A percentile compares a stretch with the other conserved stretches of the same genome.
Conservation (phyloP, 768 basidiomycete genomes). For the Amanita inopinata region DNA sequence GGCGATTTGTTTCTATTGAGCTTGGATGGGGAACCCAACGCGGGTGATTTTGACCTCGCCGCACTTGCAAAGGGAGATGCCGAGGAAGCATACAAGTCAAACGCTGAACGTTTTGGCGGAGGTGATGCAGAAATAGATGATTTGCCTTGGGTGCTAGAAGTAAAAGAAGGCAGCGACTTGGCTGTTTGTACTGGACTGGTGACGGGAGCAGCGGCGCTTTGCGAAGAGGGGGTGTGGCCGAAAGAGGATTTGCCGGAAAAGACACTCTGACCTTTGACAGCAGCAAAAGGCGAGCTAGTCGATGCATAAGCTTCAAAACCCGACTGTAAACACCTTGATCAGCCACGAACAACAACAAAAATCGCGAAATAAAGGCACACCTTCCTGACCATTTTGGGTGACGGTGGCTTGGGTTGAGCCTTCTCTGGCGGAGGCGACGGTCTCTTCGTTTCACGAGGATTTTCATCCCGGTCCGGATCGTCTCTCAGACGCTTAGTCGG, state of each 20-base stretch:
- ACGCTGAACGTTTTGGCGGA: conserved; percentile 24
- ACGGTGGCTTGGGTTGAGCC: conserved; percentile 21
- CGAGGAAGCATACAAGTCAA: conserved; percentile 23
- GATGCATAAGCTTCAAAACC: conserved; percentile 81
- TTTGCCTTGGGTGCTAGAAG: conserved; percentile 8
- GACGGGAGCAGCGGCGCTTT: conserved; percentile 17
- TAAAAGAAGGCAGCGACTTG: background rate
- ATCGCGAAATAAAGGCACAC: conserved; percentile 27
- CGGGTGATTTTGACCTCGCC: conserved; percentile 46
- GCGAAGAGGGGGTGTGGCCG: conserved; percentile 19
- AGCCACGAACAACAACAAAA: background rate
- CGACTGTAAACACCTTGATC: conserved; percentile 26
- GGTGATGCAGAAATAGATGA: conserved; percentile 12
- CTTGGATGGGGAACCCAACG: conserved; percentile 31
- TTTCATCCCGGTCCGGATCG: conserved; percentile 51
- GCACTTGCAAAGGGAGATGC: conserved; percentile 22
- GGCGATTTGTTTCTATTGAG: conserved; percentile 47
- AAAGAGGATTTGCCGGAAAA: conserved; percentile 32
- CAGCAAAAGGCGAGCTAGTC: conserved; percentile 61
- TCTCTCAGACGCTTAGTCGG: conserved; percentile 52
- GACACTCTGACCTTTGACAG: conserved; percentile 58
- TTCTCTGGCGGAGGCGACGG: conserved; percentile 63
- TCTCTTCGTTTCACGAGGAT: conserved; percentile 49
- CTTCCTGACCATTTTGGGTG: conserved; percentile 28
- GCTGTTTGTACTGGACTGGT: background rate